phyloP scores from a whole-genome alignment of 345 rosid species.

The Brassica carinata region DNA sequence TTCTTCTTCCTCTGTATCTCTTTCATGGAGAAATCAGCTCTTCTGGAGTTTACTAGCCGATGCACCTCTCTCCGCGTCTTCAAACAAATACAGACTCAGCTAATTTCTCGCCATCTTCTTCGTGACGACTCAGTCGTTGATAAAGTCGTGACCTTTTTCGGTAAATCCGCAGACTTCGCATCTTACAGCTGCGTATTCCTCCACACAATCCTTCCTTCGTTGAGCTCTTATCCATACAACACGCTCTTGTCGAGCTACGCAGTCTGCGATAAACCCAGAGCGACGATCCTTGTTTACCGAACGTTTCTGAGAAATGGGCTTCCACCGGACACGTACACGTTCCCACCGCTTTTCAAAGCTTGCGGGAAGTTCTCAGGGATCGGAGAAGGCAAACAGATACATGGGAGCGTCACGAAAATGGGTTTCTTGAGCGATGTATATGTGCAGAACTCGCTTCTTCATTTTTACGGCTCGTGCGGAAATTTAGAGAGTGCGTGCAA shows the following conservation, averaged over 20 bases:
- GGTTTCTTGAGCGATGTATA: constrained; percentile 40
- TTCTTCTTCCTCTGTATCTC: background rate
- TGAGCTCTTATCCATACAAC: constrained; percentile 40
- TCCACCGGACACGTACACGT: constrained; percentile 46
- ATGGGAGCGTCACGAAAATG: constrained; percentile 38
- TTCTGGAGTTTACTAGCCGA: constrained; percentile 27
- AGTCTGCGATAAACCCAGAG: constrained; percentile 33
- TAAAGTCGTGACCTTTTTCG: constrained; percentile 32
- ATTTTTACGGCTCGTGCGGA: constrained; percentile 38
- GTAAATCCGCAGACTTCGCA: constrained; percentile 32
- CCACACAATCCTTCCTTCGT: constrained; percentile 14
- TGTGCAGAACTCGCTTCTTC: constrained; percentile 48
- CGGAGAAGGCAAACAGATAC: constrained; percentile 41
- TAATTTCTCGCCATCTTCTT: constrained; percentile 27
- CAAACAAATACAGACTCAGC: constrained; percentile 39
- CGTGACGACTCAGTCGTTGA: constrained; percentile 28
- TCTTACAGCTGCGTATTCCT: constrained; percentile 29
- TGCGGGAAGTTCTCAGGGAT: constrained; percentile 47
- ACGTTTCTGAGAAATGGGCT: constrained; percentile 42
- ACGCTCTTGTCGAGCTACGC: constrained; percentile 40
- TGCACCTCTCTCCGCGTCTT: constrained; percentile 44
- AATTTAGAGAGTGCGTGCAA: constrained; percentile 34
- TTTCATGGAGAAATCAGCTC: constrained; percentile 29
- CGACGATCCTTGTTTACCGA: constrained; percentile 31
- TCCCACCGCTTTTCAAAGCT: constrained; percentile 51